Percentiles rank a stretch among this genome's conserved stretches.
phyloP scores from a whole-genome alignment of 441 rosid genomes.

The Daphne laureola region DNA sequence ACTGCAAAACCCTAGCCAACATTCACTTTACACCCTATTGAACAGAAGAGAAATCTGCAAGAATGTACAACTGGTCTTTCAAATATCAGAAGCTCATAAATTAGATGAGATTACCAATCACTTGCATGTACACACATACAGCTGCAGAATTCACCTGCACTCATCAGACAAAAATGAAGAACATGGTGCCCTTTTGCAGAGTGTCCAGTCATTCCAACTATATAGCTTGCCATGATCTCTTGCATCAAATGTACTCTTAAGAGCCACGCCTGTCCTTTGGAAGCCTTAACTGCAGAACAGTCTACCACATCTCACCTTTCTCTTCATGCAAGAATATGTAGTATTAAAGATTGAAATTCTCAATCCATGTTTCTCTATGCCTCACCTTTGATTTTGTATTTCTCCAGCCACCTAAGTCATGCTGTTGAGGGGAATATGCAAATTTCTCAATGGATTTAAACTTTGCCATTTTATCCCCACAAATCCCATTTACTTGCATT shows the following conservation, averaged over 20 bases:
- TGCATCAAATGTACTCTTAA: slow-evolving; percentile 5
- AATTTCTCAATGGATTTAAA: slow-evolving; percentile 47
- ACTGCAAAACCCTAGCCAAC: no score
- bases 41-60: no score
- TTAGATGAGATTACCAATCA: no score
- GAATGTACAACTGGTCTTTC: no score
- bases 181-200: not conserved
- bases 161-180: slow-evolving; percentile 20
- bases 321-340: slow-evolving; percentile 5
- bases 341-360: not conserved
- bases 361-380: slow-evolving; percentile 10
- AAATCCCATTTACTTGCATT: slow-evolving; percentile 10
- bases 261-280: slow-evolving; percentile 32
- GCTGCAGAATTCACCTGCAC: not conserved
- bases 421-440: slow-evolving; percentile 43
- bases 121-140: no score
- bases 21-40: no score
- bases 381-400: slow-evolving; percentile 71
- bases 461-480: slow-evolving; percentile 29
- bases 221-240: not conserved
- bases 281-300: slow-evolving; percentile 45
- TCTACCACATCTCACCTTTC: slow-evolving; percentile 5
- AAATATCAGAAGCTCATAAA: no score
- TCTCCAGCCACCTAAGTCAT: slow-evolving; percentile 70
- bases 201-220: not conserved